Conservation (phyloP, 768 basidiomycete species). For the Mycena venus region DNA sequence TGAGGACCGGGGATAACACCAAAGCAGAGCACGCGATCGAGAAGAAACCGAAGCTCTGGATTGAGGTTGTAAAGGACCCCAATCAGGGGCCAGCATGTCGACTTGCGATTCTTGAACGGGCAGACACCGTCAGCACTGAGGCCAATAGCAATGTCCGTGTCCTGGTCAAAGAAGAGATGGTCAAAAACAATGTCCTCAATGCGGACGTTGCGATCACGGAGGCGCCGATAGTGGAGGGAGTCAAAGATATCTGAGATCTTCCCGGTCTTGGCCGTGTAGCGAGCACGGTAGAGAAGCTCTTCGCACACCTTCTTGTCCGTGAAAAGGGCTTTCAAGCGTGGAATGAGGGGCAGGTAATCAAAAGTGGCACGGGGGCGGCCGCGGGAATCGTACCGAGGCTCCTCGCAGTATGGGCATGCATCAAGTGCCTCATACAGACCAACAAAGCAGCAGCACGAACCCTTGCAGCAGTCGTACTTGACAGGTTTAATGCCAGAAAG, state of each 20-base stretch:
- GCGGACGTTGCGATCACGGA: conserved; percentile 35
- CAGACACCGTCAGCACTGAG: conserved; percentile 54
- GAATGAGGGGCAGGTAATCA: conserved; percentile 56
- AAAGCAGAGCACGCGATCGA: conserved; percentile 48
- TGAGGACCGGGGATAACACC: conserved; percentile 59
- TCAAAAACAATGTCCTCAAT: conserved; percentile 38
- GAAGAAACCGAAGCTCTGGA: conserved; percentile 49
- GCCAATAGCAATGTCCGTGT: conserved; percentile 54
- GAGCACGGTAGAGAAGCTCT: conserved; percentile 43
- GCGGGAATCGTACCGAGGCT: conserved; percentile 36
- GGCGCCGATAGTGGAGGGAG: conserved; percentile 41
- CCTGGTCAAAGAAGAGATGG: conserved; percentile 48
- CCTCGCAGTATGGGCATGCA: conserved; percentile 54
- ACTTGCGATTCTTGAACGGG: conserved; percentile 42
- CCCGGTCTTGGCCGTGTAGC: not conserved
- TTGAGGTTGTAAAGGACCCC: conserved; percentile 52
- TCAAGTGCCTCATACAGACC: conserved; percentile 44
- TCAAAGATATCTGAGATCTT: conserved; percentile 46
- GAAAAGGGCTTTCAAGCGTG: conserved; percentile 46
- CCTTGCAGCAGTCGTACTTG: conserved; percentile 56
- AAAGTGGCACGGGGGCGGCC: conserved; percentile 44
- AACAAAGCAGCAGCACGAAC: conserved; percentile 55
- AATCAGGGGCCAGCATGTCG: conserved; percentile 50
- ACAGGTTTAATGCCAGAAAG: conserved; percentile 8
- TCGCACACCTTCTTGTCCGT: conserved; percentile 31